Evolutionary conservation across 2,329 filamentous ascomycete species (phyloP).

Genomic region (Leptodontidium sp.): DNA sequence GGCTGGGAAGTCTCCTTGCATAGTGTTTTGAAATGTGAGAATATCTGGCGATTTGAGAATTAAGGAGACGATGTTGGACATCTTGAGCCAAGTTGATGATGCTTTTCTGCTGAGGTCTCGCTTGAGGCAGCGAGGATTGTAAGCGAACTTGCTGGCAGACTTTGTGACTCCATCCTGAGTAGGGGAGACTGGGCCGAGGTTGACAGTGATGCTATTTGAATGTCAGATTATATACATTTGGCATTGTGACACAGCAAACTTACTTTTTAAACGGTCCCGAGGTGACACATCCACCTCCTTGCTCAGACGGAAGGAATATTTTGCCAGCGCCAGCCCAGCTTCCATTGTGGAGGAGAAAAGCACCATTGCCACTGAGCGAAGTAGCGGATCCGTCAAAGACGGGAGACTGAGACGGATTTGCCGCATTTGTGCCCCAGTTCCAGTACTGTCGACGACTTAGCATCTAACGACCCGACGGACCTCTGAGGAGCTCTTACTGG

Average conservation of each 20-base stretch:
- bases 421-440: background rate
- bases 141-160: background rate
- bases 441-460: background rate
- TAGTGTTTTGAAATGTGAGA: conserved; percentile 17
- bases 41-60: conserved; percentile 21
- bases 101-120: background rate
- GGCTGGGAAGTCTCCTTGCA: background rate
- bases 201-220: too few relatives aligned
- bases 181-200: background rate
- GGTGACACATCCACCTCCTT: background rate
- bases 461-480: background rate
- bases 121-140: background rate
- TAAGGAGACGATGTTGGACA: conserved; percentile 14
- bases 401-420: background rate
- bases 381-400: background rate
- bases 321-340: background rate
- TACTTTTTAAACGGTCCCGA: background rate
- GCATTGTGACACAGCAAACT: background rate
- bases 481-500: background rate
- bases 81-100: conserved; percentile 1
- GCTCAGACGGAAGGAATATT: background rate
- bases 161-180: background rate
- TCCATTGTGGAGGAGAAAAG: background rate
- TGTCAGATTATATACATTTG: background rate
- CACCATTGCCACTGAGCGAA: background rate